These are phyloP conservation scores for Hansenula sp. DNA, from an alignment of 1,139 yeast genomes.

Conservation along the genomic window DNA sequence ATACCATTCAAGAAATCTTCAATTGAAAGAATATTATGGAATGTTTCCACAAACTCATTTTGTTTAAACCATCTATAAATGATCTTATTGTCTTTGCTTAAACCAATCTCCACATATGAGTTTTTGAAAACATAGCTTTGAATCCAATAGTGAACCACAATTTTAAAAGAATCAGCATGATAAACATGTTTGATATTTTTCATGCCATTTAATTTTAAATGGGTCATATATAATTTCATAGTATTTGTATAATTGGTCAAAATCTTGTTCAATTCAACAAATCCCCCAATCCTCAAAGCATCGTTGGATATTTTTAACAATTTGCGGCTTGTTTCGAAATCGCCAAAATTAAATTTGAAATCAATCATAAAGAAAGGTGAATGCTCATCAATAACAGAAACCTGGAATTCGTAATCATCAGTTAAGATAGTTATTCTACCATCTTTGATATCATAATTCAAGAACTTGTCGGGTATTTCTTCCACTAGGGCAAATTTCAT, in stretches of 20 bases:
- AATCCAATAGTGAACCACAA: slow-evolving; percentile 71
- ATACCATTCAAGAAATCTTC: slow-evolving; percentile 27
- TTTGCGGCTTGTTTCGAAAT: slow-evolving; percentile 33
- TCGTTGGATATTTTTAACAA: slow-evolving; percentile 45
- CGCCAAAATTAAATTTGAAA: slow-evolving; percentile 57
- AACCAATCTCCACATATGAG: slow-evolving; percentile 62
- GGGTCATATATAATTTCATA: slow-evolving; percentile 67
- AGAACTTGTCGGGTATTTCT: slow-evolving; percentile 59
- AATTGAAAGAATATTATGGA: slow-evolving; percentile 28
- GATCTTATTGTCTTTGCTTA: slow-evolving; percentile 47
- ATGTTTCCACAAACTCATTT: slow-evolving; percentile 34
- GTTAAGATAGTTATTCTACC: slow-evolving; percentile 75
- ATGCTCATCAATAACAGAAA: slow-evolving; percentile 67
- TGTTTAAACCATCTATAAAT: slow-evolving; percentile 69
- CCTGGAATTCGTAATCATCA: slow-evolving; percentile 64
- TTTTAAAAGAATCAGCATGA: slow-evolving; percentile 56
- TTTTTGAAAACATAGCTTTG: slow-evolving; percentile 42
- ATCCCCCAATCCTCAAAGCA: slow-evolving; percentile 46
- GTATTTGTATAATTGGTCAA: slow-evolving; percentile 70
- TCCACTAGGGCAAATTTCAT: slow-evolving; percentile 70
- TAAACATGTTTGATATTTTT: slow-evolving; percentile 57
- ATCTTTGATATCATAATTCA: slow-evolving; percentile 60
- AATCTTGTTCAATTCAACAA: slow-evolving; percentile 61
- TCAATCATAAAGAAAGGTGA: slow-evolving; percentile 79
- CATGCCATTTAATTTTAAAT: slow-evolving; percentile 58